These are phyloP conservation scores for Haberlea rhodopensis DNA, from an alignment of 257 asterid species.

Conservation along the genomic window DNA sequence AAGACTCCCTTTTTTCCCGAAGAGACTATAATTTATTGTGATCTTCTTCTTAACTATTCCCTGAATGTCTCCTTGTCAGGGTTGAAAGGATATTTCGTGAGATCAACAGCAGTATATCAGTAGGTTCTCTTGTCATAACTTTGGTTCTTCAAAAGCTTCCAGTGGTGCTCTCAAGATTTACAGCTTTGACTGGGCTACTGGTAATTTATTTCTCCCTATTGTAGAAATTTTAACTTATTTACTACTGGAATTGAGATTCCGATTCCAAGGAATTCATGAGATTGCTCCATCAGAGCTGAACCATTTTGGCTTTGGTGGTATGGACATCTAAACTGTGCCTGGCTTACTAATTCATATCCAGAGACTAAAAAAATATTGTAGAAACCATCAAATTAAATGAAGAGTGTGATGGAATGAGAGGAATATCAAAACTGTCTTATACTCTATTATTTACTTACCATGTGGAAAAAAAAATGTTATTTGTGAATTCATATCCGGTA, in stretches of 20 bases:
- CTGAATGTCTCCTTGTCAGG: constrained; percentile 42
- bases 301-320: constrained; percentile 12
- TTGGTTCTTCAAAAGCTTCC: constrained; percentile 75
- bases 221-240: constrained; percentile 23
- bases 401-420: constrained; percentile 3
- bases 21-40: constrained; percentile 14
- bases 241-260: not conserved
- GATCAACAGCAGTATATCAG: constrained; percentile 74
- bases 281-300: constrained; percentile 17
- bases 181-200: constrained; percentile 96
- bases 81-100: constrained; percentile 94
- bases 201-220: constrained; percentile 37
- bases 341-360: constrained; percentile 16
- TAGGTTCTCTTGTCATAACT: constrained; percentile 80
- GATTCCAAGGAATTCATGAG: constrained; percentile 16
- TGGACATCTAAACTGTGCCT: constrained; percentile 24
- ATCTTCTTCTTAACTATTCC: constrained; percentile 13
- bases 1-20: constrained; percentile 20
- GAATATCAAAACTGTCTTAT: constrained; percentile 3
- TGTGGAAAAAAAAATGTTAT: not conserved
- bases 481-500: not conserved
- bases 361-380: not conserved
- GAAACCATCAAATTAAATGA: constrained; percentile 3
- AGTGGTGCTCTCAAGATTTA: constrained; percentile 74
- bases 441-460: not conserved